Evolutionary conservation across 2,329 filamentous ascomycete species (phyloP), one percentile per base, ranked within the genome.

Genomic region (Iodosphaeria phyllophila): DNA sequence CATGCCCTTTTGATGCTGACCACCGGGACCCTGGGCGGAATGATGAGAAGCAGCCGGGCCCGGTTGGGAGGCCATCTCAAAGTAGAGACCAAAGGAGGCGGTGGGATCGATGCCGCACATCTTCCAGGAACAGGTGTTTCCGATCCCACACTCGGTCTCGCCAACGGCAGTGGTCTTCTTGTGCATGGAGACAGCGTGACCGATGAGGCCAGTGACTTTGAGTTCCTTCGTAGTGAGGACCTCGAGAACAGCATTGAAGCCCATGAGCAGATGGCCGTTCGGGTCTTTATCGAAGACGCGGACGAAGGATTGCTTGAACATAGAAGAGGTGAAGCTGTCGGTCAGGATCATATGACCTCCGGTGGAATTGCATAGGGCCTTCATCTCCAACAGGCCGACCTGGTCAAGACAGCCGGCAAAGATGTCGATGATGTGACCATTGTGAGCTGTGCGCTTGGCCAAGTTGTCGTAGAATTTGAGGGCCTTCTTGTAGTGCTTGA

Each of bases 401-500:
- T 98, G 89, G 48, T 98, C 89, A 26, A 98, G 65, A 49, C 89
- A 98, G 20, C 89, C 89, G 27, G 86, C 89, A 48, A 95, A 98
- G 27, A 98, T 89, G 48, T 98, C 89, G 38, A 98, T 80, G 35
- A 93, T 79, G 44, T 98, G 89, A 13, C 89, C 86, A 41, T 98
- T 98, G 50, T 95, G 84, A 9, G 89, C 80, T 12, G 83, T 82
- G 31, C 89, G 71, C 55, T 95, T 95, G 5, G 89, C 84, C 21
- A 98, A 65, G 34, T 70, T 77, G 33, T 98, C 89, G 48, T 95
- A 98, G 51, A 93, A 95, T 73, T 84, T 44, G 6, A 93, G 54
- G 13, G 89, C 89, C 56, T 98, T 98, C 64, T 98, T 98, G 58
- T 92, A 95, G 55, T 95, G 93, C 52, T 98, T 98, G 56, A 92